Evolutionary conservation across 768 basidiomycete genomes (phyloP), one percentile per base, ranked within the genome.

Genomic region (Leccinum subtestaceum): DNA sequence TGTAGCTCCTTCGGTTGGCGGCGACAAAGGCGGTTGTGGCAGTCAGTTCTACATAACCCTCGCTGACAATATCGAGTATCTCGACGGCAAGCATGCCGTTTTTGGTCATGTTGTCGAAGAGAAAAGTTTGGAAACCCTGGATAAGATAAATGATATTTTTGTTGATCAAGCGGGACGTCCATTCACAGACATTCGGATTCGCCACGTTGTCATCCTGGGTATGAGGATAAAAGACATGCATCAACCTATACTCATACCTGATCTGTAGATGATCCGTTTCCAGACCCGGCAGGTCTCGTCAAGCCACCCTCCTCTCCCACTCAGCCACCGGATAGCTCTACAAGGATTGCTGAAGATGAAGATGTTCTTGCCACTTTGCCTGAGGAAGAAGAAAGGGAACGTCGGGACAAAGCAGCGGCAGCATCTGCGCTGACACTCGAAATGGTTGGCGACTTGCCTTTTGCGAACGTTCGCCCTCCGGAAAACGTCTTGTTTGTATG

Each of bases 401-500:
- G 89, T 23, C 86, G 95, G n/a, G 84, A 89, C 74, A 88, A 89
- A 54, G 94, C 95, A 0, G 96, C 97, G 0, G 85, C 85, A 1
- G 94, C 96, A 0, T 94, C 95, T 48, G 97, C 97, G 1, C 78
- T 99, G 40, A 98, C 97, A 4, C 84, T 99, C 53, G 97, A 99
- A 74, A 99, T 99, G 97, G 96, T 99, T 57, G 97, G 97, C 32
- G 97, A 99, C 74, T 78, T 98, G 55, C 97, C 97, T 1, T 98
- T 99, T 70, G 97, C 97, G 25, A 95, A 96, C 68, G 95, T 99
- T 47, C 85, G 95, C 47, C 97, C 97, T 0, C 97, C 97, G 1
- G 97, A 99, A 75, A 98, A 98, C 72, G 95, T 98, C 27, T 76
- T 99, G 12, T 99, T 99, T 74, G 95, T 99, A 10, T 99, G 97